phyloP scores from a whole-genome alignment of 164 flowering plant species.

The Magnolia changhungtana region DNA sequence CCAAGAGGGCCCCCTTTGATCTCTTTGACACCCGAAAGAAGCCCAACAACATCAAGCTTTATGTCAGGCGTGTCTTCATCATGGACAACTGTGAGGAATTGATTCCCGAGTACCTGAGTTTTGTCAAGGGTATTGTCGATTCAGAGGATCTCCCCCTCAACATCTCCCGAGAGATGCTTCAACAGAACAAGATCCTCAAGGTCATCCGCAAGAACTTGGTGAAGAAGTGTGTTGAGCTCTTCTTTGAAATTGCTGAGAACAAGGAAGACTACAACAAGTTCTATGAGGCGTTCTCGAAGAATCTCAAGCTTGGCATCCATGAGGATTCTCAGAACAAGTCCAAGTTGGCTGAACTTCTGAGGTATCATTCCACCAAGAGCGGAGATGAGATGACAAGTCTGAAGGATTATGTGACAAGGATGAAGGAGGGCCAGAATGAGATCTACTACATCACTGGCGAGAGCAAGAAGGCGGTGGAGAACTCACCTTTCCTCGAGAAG shows the following conservation, averaged over 20 bases:
- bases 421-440: constrained; percentile 31
- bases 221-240: constrained; percentile 38
- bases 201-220: constrained; percentile 38
- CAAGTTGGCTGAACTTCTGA: constrained; percentile 32
- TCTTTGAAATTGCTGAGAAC: constrained; percentile 29
- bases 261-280: constrained; percentile 29
- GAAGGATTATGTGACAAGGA: constrained; percentile 25
- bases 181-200: constrained; percentile 27
- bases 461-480: constrained; percentile 30
- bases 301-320: constrained; percentile 40
- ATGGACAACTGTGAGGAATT: constrained; percentile 28
- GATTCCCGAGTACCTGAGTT: constrained; percentile 35
- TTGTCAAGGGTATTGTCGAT: constrained; percentile 23
- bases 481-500: constrained; percentile 28
- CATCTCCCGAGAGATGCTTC: constrained; percentile 23
- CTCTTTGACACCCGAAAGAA: constrained; percentile 32
- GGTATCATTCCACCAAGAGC: constrained; percentile 39
- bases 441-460: constrained; percentile 26
- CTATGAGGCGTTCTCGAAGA: constrained; percentile 36
- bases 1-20: constrained; percentile 22
- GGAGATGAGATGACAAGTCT: constrained; percentile 46
- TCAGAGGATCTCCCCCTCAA: constrained; percentile 24
- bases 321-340: constrained; percentile 37
- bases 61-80: constrained; percentile 23
- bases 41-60: constrained; percentile 29